phyloP scores from a whole-genome alignment of 176 grass and related monocot species.

The Oryza meyeriana region DNA sequence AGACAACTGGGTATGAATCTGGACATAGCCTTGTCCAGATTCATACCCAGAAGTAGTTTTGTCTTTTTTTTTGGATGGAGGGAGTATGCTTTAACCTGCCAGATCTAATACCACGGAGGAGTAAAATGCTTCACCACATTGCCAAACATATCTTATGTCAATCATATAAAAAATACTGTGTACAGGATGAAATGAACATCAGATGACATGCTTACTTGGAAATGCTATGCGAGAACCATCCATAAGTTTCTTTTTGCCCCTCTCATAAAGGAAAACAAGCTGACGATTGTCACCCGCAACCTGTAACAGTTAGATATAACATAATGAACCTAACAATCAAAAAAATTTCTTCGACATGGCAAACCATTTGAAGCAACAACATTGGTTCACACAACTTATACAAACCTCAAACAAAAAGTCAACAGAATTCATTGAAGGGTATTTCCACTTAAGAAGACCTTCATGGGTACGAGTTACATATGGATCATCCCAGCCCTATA shows the following conservation, averaged over 20 bases:
- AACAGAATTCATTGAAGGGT: conserved; percentile 93
- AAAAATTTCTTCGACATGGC: neutral
- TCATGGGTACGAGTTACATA: conserved; percentile 95
- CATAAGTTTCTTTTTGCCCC: conserved; percentile 89
- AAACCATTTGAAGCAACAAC: conserved; percentile 6
- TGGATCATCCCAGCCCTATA: conserved; percentile 96
- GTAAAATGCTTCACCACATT: neutral
- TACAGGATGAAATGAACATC: conserved; percentile 13
- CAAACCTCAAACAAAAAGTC: conserved; percentile 94
- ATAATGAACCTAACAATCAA: conserved; percentile 11
- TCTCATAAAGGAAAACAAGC: conserved; percentile 79
- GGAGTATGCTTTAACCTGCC: neutral
- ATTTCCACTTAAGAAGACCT: conserved; percentile 98
- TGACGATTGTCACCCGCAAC: conserved; percentile 56
- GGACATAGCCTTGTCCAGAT: no score
- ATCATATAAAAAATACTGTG: neutral
- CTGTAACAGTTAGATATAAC: conserved; percentile 35
- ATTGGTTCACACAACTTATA: neutral
- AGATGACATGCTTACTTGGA: conserved; percentile 37
- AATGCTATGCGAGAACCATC: conserved; percentile 57
- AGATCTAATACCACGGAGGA: neutral
- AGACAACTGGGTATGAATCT: no score
- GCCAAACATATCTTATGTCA: neutral
- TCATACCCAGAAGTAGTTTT: no score
- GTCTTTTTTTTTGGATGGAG: no score